Base-by-base conservation (phyloP, 2,329 filamentous ascomycete species). In the Colletotrichum orbiculare region DNA sequence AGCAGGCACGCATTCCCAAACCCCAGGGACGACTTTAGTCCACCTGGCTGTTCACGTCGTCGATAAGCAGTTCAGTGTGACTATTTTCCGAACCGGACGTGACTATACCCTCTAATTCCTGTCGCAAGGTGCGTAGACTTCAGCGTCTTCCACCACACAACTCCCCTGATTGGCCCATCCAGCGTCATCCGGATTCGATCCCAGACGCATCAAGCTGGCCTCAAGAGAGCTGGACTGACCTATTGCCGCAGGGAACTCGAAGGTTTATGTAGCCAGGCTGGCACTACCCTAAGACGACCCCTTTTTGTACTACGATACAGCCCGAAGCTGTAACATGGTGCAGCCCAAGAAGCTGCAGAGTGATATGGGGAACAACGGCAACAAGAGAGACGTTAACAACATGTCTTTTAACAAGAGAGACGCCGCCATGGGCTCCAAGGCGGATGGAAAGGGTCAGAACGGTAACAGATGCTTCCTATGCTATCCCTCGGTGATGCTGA, bases 361-460 rank as follows among this genome's bases (percentile, higher is more conserved):
- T 42, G 64, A 66, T 10, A 60, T 66, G 11, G 59, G 59, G 47
- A 67, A 67, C 12, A 60, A 56, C 59, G 38, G 64, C 50, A 67
- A 60, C 50, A 66, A 67, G 52, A 25, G 54, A 57, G 41, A 57
- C 12, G 38, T 48, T 13, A 55, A 64, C 67, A 74, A 72, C 17
- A 80, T 80, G 78, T 75, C 78, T 60, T 69, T 71, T 54, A 72
- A 76, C 17, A 80, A 79, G 74, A 80, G 79, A 70, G 78, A 81
- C 50, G 63, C 63, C 38, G 62, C 72, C 66, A 73, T 69, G 57
- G 68, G 70, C 38, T 50, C 45, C 59, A 82, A 79, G 70, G 72
- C 69, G 58, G 76, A 80, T 9, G 73, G 71, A 60, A 79, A 77
- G 69, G 67, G 68, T 17, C 71, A 75, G 41, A 83, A 82, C 70